Evolutionary conservation across 2,329 filamentous ascomycete species (phyloP).

Genomic region (Cladobotryum protrusum): DNA sequence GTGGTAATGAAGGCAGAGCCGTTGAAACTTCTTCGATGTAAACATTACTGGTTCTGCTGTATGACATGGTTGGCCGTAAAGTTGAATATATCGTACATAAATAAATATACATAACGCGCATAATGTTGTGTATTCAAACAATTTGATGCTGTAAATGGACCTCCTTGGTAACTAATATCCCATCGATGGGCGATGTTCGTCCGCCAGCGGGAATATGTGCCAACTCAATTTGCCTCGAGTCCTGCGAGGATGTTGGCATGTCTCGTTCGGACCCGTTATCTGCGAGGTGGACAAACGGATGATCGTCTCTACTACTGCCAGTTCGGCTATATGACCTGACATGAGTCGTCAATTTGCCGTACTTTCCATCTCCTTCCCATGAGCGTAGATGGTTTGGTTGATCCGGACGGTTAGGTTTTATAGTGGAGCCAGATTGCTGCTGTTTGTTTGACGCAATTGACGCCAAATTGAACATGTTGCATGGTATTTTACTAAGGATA

Average conservation of each 20-base stretch:
- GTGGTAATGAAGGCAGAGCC: too few relatives aligned
- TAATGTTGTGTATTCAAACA: not conserved
- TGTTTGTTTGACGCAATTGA: slow-evolving; percentile 2
- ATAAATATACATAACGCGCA: too few relatives aligned
- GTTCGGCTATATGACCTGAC: slow-evolving; percentile 3
- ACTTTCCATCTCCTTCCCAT: slow-evolving; percentile 9
- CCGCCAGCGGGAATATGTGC: not conserved
- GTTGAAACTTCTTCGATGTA: too few relatives aligned
- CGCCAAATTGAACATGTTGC: slow-evolving; percentile 8
- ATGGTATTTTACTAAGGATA: slow-evolving; percentile 4
- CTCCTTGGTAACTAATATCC: slow-evolving; percentile 12
- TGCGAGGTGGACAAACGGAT: slow-evolving; percentile 8
- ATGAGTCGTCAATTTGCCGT: slow-evolving; percentile 5
- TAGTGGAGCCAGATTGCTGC: not conserved
- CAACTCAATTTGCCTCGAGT: slow-evolving; percentile 7
- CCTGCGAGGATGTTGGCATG: not conserved
- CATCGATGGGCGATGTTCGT: not conserved
- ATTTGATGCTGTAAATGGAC: too few relatives aligned
- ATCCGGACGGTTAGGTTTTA: not conserved
- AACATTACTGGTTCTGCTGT: too few relatives aligned
- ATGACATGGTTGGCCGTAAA: too few relatives aligned
- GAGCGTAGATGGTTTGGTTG: not conserved
- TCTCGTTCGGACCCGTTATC: slow-evolving; percentile 7
- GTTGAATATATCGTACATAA: too few relatives aligned
- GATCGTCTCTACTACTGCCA: slow-evolving; percentile 8